Conservation (phyloP, 257 asterid species). For the Coffea eugenioides region DNA sequence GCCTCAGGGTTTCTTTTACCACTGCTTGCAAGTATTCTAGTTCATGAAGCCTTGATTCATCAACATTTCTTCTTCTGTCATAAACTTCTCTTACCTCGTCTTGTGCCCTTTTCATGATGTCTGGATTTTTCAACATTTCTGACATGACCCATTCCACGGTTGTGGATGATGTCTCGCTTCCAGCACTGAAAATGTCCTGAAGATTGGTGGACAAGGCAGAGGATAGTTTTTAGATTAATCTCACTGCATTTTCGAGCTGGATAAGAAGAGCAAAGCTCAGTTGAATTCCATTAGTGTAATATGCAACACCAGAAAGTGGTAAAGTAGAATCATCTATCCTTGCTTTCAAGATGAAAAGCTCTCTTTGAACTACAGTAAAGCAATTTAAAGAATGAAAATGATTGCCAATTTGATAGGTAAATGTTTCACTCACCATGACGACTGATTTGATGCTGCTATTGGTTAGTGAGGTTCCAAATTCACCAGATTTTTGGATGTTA, state of each 20-base stretch:
- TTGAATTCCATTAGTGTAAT: too few species aligned
- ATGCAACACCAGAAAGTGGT: neutral
- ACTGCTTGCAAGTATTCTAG: neutral
- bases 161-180: neutral
- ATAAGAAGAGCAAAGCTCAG: neutral
- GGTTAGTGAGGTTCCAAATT: slow-evolving; percentile 25
- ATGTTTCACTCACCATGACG: slow-evolving; percentile 21
- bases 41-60: neutral
- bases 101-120: neutral
- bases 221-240: too few species aligned
- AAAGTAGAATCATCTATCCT: too few species aligned
- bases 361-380: too few species aligned
- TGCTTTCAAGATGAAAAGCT: too few species aligned
- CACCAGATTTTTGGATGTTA: slow-evolving; percentile 8
- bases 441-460: slow-evolving; percentile 29
- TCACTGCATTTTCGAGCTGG: too few species aligned
- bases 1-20: neutral
- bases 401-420: too few species aligned
- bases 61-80: neutral
- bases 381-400: neutral
- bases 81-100: neutral
- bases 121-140: neutral
- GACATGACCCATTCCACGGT: neutral
- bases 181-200: neutral
- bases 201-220: neutral